Conservation (phyloP, 108 stramenopile species). For the Skeletonema tropicum region DNA sequence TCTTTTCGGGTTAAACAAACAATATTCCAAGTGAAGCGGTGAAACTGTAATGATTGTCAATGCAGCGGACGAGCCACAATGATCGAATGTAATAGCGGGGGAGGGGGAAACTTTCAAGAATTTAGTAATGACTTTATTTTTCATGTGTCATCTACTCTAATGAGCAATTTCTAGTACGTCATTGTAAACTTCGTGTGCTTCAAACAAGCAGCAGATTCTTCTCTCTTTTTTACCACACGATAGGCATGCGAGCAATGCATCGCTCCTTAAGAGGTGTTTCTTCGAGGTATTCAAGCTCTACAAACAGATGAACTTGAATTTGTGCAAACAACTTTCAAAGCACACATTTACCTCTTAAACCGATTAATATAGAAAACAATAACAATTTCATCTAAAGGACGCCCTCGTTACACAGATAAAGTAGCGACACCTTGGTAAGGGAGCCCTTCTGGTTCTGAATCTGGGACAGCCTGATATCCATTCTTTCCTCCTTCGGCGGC, state of each 20-base stretch:
- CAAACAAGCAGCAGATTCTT: no score
- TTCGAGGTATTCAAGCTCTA: no score
- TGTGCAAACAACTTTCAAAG: neutral
- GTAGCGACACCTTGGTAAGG: neutral
- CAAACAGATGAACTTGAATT: no score
- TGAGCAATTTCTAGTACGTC: neutral
- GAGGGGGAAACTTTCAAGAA: neutral
- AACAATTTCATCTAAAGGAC: neutral
- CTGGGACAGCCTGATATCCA: slow-evolving; percentile 34
- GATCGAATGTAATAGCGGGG: neutral
- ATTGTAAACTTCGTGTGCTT: neutral
- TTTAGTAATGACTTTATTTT: slow-evolving; percentile 9
- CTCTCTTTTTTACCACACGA: no score
- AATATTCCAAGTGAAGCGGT: neutral
- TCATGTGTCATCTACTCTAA: neutral
- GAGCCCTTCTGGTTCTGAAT: slow-evolving; percentile 14
- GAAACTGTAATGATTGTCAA: neutral
- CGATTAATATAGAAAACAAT: neutral
- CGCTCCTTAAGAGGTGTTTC: no score
- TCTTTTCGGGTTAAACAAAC: neutral
- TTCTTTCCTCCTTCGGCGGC: slow-evolving; percentile 20
- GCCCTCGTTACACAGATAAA: neutral
- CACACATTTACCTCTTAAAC: neutral
- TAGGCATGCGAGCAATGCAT: no score
- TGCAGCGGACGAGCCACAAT: neutral